Conservation (phyloP, 345 rosid species). For the Brassica cretica region DNA sequence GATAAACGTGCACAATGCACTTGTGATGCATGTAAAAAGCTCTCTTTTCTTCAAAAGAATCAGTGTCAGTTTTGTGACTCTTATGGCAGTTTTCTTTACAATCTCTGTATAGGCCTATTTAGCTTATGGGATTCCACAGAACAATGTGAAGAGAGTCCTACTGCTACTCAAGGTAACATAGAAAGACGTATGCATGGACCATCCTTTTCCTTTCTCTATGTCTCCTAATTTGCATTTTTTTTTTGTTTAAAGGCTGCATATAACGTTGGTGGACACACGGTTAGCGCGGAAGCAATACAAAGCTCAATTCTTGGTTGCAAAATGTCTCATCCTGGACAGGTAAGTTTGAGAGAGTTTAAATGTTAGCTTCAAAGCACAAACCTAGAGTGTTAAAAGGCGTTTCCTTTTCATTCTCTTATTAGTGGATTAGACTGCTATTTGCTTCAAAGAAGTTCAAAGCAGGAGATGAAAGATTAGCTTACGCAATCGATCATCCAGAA, state of each 20-base stretch:
- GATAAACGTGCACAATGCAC: conserved; percentile 91
- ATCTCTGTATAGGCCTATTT: conserved; percentile 63
- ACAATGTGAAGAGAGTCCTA: conserved; percentile 78
- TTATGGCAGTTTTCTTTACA: neutral
- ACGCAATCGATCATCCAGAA: conserved; percentile 64
- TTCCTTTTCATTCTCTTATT: conserved; percentile 13
- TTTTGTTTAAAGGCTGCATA: conserved; percentile 75
- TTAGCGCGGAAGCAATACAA: conserved; percentile 82
- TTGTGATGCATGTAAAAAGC: conserved; percentile 89
- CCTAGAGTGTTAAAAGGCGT: neutral
- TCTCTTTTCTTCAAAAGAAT: conserved; percentile 16
- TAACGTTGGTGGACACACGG: conserved; percentile 85
- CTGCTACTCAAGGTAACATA: conserved; percentile 68
- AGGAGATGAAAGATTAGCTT: conserved; percentile 69
- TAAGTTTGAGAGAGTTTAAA: conserved; percentile 27
- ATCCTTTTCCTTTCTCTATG: conserved; percentile 1
- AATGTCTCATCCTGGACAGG: conserved; percentile 98
- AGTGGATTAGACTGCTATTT: conserved; percentile 84
- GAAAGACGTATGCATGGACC: neutral
- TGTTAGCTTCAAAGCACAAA: conserved; percentile 1
- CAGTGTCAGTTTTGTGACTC: conserved; percentile 1
- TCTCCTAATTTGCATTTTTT: neutral
- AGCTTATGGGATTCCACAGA: conserved; percentile 91
- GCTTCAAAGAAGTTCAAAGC: conserved; percentile 74
- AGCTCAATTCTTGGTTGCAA: conserved; percentile 76